Conservation (phyloP, 768 basidiomycete species). For the Hygrophorus russula region DNA sequence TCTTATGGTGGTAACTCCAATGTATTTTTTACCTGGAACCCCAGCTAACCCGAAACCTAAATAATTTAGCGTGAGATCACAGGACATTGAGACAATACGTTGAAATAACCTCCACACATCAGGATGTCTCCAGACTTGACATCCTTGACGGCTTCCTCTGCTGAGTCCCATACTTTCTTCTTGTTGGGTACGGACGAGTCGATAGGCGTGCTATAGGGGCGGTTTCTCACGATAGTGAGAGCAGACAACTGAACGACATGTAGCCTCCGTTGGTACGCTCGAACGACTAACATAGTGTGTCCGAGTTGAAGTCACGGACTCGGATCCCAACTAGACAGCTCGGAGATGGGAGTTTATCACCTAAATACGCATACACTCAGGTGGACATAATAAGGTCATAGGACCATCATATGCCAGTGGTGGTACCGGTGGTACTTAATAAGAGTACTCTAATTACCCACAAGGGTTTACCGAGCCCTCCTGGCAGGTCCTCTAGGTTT, state of each 20-base stretch:
- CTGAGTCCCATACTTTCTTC: conserved; percentile 70
- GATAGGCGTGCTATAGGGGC: conserved; percentile 11
- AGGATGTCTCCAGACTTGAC: conserved; percentile 72
- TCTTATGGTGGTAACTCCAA: neutral
- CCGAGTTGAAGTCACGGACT: too few species aligned
- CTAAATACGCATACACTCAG: neutral
- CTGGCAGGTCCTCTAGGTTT: conserved; percentile 60
- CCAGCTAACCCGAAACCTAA: conserved; percentile 85
- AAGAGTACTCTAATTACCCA: too few species aligned
- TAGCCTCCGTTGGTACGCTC: neutral
- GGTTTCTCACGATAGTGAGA: too few species aligned
- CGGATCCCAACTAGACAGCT: neutral
- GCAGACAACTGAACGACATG: neutral
- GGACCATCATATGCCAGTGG: too few species aligned
- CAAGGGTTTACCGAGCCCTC: conserved; percentile 22
- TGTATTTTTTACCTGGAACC: conserved; percentile 65
- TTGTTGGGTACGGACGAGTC: conserved; percentile 22
- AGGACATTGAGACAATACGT: neutral
- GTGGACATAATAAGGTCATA: too few species aligned
- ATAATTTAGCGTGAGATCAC: neutral
- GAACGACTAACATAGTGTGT: too few species aligned
- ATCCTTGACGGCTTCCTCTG: conserved; percentile 74
- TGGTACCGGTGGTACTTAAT: too few species aligned
- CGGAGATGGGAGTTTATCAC: neutral
- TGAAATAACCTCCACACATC: conserved; percentile 65